Conservation (phyloP, 1,139 yeast genomes). For the Saccharomyces pastorianus region DNA sequence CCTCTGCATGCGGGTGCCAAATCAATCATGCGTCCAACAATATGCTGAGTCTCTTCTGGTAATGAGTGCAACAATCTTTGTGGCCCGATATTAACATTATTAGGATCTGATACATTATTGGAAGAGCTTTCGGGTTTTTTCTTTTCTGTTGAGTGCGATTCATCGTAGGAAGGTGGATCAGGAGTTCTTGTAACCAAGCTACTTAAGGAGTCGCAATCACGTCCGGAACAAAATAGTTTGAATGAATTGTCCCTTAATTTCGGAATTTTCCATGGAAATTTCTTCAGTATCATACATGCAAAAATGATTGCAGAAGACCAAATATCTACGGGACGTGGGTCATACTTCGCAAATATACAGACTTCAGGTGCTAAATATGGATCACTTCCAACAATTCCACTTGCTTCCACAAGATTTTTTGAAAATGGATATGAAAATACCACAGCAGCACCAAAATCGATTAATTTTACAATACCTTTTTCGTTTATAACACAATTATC, state of each 20-base stretch:
- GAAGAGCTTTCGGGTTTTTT: constrained; percentile 7
- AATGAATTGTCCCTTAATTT: constrained; percentile 76
- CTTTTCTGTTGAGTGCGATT: constrained; percentile 8
- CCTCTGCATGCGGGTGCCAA: constrained; percentile 81
- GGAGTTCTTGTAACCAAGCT: constrained; percentile 35
- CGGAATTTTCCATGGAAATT: constrained; percentile 98
- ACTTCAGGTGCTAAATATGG: constrained; percentile 95
- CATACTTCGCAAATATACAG: constrained; percentile 69
- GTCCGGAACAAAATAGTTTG: constrained; percentile 43
- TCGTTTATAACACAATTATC: constrained; percentile 88
- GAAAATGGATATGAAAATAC: constrained; percentile 88
- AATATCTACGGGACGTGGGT: constrained; percentile 88
- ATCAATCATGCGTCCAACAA: constrained; percentile 68
- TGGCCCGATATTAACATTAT: constrained; percentile 56
- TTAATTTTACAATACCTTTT: constrained; percentile 79
- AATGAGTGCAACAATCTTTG: constrained; percentile 60
- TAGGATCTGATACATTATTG: constrained; percentile 28
- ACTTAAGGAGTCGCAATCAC: constrained; percentile 37
- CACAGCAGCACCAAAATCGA: constrained; percentile 92
- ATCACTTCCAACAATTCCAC: constrained; percentile 90
- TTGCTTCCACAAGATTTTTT: constrained; percentile 69
- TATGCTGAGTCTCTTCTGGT: constrained; percentile 58
- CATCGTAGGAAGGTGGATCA: constrained; percentile 31
- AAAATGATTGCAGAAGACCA: constrained; percentile 92
- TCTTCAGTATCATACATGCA: constrained; percentile 89